phyloP scores from a whole-genome alignment of 805 yeast species.

The Candida pini region DNA sequence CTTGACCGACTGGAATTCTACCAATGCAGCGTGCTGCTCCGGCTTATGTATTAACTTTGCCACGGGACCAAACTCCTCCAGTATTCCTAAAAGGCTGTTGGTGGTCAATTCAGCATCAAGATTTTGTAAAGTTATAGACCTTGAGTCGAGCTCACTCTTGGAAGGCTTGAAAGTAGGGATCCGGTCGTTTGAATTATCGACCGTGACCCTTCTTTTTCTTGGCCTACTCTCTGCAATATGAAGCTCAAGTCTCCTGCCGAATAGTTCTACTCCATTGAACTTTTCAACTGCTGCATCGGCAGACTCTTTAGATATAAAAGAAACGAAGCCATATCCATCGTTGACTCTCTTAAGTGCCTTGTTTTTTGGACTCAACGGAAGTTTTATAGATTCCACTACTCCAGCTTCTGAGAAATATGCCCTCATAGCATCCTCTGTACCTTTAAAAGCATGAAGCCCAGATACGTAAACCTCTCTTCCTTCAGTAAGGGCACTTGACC shows the following conservation, averaged over 20 bases:
- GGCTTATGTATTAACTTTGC: conserved; percentile 40
- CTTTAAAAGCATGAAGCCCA: conserved; percentile 42
- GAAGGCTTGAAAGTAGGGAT: no score
- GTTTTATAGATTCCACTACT: conserved; percentile 40
- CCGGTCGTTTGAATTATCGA: conserved; percentile 2
- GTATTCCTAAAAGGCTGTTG: conserved; percentile 28
- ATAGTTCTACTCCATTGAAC: conserved; percentile 35
- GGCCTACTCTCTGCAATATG: no score
- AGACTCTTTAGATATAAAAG: conserved; percentile 35
- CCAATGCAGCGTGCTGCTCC: conserved; percentile 41
- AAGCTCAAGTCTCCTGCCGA: conserved; percentile 45
- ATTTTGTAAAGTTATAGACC: conserved; percentile 21
- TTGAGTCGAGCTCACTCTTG: conserved; percentile 5
- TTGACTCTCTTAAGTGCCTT: conserved; percentile 32
- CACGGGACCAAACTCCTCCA: conserved; percentile 34
- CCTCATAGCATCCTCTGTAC: conserved; percentile 33
- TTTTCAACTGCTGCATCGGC: conserved; percentile 42
- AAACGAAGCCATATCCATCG: conserved; percentile 65
- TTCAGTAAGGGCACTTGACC: conserved; percentile 44
- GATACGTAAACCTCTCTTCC: conserved; percentile 54
- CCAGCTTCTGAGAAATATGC: conserved; percentile 47
- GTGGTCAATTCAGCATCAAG: conserved; percentile 34
- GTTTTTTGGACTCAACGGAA: conserved; percentile 37
- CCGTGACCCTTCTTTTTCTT: no score
- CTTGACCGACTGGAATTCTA: conserved; percentile 36